Evolutionary conservation across 768 basidiomycete genomes (phyloP).

Genomic region (Sarcomyxa edulis): DNA sequence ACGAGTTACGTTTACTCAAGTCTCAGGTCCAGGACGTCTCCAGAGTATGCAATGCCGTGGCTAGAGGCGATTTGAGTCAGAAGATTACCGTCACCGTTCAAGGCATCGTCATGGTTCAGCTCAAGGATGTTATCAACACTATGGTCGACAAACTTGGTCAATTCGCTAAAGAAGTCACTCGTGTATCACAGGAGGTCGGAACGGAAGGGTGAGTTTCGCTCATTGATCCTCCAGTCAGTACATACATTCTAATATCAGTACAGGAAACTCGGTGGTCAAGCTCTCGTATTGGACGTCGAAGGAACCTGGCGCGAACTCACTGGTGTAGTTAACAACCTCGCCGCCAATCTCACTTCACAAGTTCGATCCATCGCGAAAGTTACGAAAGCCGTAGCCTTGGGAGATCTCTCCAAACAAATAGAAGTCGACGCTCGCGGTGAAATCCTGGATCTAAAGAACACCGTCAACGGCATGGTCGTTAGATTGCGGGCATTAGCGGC

Average conservation of each 20-base stretch:
- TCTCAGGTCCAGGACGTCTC: constrained; percentile 66
- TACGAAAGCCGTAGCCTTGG: constrained; percentile 90
- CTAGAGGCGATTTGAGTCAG: constrained; percentile 60
- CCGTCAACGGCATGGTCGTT: constrained; percentile 57
- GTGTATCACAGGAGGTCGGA: constrained; percentile 81
- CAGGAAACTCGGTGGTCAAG: constrained; percentile 85
- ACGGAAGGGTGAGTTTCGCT: constrained; percentile 54
- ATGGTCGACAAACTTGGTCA: constrained; percentile 68
- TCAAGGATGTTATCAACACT: constrained; percentile 65
- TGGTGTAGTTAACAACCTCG: constrained; percentile 77
- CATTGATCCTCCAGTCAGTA: background rate
- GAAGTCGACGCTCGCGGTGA: constrained; percentile 90
- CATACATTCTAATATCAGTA: constrained; percentile 32
- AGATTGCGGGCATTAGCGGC: constrained; percentile 62
- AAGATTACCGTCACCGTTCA: constrained; percentile 69
- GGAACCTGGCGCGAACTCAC: constrained; percentile 88
- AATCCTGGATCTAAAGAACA: constrained; percentile 76
- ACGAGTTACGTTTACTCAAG: constrained; percentile 67
- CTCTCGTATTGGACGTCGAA: constrained; percentile 81
- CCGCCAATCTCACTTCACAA: constrained; percentile 76
- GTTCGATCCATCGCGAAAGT: constrained; percentile 89
- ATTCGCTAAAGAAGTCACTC: constrained; percentile 89
- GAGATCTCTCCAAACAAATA: constrained; percentile 86
- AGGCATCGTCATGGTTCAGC: constrained; percentile 64
- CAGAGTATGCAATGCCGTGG: constrained; percentile 69